Base-by-base conservation (phyloP, 345 rosid genomes). In the Bruguiera sexangula region DNA sequence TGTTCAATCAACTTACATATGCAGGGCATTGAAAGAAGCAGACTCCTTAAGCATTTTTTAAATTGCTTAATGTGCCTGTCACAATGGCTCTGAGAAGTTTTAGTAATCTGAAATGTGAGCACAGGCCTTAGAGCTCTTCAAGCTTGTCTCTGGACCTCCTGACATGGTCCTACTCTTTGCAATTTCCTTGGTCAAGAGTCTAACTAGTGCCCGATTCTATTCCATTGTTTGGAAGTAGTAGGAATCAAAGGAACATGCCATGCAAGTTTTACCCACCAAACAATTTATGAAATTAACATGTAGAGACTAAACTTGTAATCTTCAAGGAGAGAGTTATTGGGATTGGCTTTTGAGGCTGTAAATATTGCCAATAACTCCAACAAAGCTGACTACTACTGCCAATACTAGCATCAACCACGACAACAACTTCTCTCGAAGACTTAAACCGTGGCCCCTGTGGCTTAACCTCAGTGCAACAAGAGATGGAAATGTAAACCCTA, bases 401-500 rank as follows among this genome's bases (percentile, higher is more conserved):
- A 90, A 69, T 50, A 87, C 74, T 30, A 95, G 81, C 97, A 95
- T 92, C 73, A 79, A 53, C 89, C 92, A 84, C 3, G 96, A 85
- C 36, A 90, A 74, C 24, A 62, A 69, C 68, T 60, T 87, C 67
- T 88, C 92, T 58, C 74, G 75, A 1, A 27, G 3, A 63, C 82
- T 86, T 79, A 95, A 81, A 26, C 86, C 64, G 56, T 69, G 85
- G 29, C 84, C 91, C 69, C 67, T 73, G 26, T 73, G 72, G 66
- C 92, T 78, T 74, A 95, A 70, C 78, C 76, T 83, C 72, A 95
- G 69, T 0, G 97, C 93, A 69, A 95, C 74, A 5, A 95, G 88
- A 70, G 97, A 79, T 21, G 99, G 99, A 76, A 95, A 95, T 36
- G 85, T 95, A 66, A 92, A 95, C 67, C 97, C 99, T 62, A 95